Evolutionary conservation across 1,284 basidiomycete species (phyloP), one percentile per base, ranked within the genome.

Genomic region (Sutorius eximius): DNA sequence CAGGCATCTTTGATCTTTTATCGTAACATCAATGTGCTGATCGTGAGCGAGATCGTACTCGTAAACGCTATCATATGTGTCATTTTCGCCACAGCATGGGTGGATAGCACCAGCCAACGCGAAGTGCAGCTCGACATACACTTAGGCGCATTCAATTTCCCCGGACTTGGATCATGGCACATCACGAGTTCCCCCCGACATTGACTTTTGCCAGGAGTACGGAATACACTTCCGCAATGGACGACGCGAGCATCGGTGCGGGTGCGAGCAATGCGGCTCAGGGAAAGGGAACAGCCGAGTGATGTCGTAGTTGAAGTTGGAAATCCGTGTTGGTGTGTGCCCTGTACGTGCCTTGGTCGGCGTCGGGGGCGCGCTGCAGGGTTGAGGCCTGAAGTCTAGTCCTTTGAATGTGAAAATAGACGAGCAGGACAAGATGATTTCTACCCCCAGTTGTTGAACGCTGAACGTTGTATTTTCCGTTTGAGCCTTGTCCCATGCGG

Each of bases 41-140:
- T 56, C 27, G 58, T 71, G 42, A 71, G 72, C 58, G 59, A 69
- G 8, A 61, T 71, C 46, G 46, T 69, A 1, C 60, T 67, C 40
- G 55, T 55, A 7, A 67, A 67, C 47, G 54, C 47, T 20, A 70
- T 65, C 15, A 62, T 70, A 29, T 65, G 65, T 18, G 65, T 70
- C 41, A 65, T 58, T 24, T 66, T 63, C 12, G 64, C 61, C 8
- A 63, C 61, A 6, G 63, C 56, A 3, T 63, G 61, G 61, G 40
- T 55, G 1, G 59, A 61, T 13, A 61, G 50, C 10, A 15, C 40
- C 3, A 11, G 38, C 10, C 61, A 44, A 30, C 51, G 38, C 32
- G 43, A 59, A 3, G 38, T 33, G 3, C 43, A 37, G 15, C 7
- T 11, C 0, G 42, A 59, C 15, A 1, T 8, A 1, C 33, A 11